A percentile compares a stretch with the other conserved stretches of the same genome.
These are phyloP conservation scores for Jatropha multifida DNA, from an alignment of 441 rosid genomes.

Conservation along the genomic window DNA sequence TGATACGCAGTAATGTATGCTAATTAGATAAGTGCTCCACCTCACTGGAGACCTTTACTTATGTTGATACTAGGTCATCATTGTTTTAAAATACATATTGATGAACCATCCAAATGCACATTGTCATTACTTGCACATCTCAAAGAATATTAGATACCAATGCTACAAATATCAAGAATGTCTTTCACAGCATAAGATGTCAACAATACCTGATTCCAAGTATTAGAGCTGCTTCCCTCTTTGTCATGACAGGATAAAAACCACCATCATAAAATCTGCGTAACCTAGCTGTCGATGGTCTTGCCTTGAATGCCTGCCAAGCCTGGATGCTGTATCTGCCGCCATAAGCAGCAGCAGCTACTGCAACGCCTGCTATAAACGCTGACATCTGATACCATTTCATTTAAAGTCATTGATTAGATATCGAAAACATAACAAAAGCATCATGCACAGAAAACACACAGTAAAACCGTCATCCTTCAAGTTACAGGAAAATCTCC, in stretches of 20 bases:
- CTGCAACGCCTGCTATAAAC: slow-evolving; percentile 54
- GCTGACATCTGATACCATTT: slow-evolving; percentile 51
- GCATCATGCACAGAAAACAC: background rate
- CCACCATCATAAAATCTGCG: slow-evolving; percentile 66
- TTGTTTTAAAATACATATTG: background rate
- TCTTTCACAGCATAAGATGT: background rate
- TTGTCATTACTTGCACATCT: background rate
- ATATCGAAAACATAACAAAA: too few species aligned
- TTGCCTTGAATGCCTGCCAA: slow-evolving; percentile 75
- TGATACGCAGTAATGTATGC: too few species aligned
- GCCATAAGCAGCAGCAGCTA: slow-evolving; percentile 66
- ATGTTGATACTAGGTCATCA: background rate
- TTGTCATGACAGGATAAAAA: slow-evolving; percentile 60
- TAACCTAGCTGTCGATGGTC: slow-evolving; percentile 44
- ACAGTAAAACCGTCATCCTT: background rate
- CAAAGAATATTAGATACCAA: background rate
- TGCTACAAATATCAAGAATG: background rate
- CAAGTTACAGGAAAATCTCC: background rate
- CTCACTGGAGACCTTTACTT: too few species aligned
- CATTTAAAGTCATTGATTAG: background rate
- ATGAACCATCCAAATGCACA: background rate
- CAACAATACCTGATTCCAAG: slow-evolving; percentile 55
- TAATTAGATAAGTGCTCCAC: too few species aligned
- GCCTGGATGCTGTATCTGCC: slow-evolving; percentile 65
- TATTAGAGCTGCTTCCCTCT: slow-evolving; percentile 56